Conservation (phyloP, 2,329 filamentous ascomycete species). For the Colletotrichum tamarilloi region DNA sequence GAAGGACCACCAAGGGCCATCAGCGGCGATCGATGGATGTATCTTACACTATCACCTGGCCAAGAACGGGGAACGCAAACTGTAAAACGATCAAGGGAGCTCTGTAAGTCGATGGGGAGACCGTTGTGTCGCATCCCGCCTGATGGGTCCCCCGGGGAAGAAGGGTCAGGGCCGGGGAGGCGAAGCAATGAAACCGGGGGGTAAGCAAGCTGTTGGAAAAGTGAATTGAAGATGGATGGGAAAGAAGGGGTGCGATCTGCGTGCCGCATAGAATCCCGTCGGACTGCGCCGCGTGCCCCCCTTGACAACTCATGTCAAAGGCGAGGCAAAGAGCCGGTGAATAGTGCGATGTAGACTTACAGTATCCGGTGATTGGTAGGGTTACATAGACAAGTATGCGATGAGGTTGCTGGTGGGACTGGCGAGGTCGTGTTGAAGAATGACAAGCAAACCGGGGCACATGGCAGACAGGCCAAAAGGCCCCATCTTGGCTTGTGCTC, state of each 20-base stretch:
- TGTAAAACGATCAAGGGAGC: neutral
- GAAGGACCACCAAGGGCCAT: neutral
- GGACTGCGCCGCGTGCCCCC: neutral
- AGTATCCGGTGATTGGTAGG: neutral
- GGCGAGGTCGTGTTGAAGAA: neutral
- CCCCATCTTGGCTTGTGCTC: neutral
- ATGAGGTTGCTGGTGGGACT: neutral
- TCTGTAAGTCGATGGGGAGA: neutral
- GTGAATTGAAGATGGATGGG: neutral
- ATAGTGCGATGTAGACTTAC: neutral
- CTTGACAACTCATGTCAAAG: neutral
- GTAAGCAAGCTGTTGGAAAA: neutral
- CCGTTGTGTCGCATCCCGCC: constrained; percentile 27
- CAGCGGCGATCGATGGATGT: neutral
- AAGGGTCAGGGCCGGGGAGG: neutral
- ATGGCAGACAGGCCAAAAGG: neutral
- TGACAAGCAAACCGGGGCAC: constrained; percentile 10
- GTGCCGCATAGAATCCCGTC: neutral
- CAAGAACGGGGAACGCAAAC: neutral
- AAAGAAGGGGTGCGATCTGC: constrained; percentile 1
- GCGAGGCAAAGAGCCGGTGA: neutral
- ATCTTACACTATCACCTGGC: neutral
- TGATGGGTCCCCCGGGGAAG: constrained; percentile 25
- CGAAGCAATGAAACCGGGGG: neutral
- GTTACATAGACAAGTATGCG: neutral